These are phyloP conservation scores for Candida vaughaniae DNA, from an alignment of 805 yeast species.

Conservation along the genomic window DNA sequence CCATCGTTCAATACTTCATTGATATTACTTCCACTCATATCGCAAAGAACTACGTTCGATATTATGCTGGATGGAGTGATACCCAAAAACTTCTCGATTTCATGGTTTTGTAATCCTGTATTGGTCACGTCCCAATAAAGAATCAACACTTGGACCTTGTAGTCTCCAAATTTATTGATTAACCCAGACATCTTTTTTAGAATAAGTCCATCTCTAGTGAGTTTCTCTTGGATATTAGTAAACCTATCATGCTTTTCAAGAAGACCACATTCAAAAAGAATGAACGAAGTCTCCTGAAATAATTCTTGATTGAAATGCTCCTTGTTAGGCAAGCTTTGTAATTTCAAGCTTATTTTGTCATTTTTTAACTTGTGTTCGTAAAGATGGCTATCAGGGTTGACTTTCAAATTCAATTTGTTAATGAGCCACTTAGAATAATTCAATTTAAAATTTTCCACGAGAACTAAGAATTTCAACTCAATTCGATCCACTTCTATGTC, in stretches of 20 bases:
- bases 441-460: constrained; percentile 49
- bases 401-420: constrained; percentile 39
- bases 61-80: not conserved
- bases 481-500: constrained; percentile 19
- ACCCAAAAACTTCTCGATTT: constrained; percentile 6
- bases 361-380: constrained; percentile 26
- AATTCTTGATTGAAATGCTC: constrained; percentile 33
- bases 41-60: constrained; percentile 25
- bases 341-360: constrained; percentile 27
- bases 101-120: constrained; percentile 14
- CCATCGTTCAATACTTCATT: constrained; percentile 23
- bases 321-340: constrained; percentile 43
- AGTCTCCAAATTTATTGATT: constrained; percentile 34
- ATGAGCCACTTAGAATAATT: constrained; percentile 51
- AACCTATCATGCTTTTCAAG: constrained; percentile 14
- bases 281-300: constrained; percentile 40
- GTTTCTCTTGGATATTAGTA: constrained; percentile 25
- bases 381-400: constrained; percentile 23
- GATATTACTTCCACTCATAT: constrained; percentile 32
- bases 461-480: constrained; percentile 36
- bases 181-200: constrained; percentile 35
- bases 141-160: constrained; percentile 38
- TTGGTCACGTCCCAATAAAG: constrained; percentile 41
- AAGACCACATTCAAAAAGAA: constrained; percentile 55
- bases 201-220: constrained; percentile 34